A percentile compares a stretch with the other conserved stretches of the same genome.
phyloP scores from a whole-genome alignment of 73 alveolate genomes.

The Symbiodinium natans region DNA sequence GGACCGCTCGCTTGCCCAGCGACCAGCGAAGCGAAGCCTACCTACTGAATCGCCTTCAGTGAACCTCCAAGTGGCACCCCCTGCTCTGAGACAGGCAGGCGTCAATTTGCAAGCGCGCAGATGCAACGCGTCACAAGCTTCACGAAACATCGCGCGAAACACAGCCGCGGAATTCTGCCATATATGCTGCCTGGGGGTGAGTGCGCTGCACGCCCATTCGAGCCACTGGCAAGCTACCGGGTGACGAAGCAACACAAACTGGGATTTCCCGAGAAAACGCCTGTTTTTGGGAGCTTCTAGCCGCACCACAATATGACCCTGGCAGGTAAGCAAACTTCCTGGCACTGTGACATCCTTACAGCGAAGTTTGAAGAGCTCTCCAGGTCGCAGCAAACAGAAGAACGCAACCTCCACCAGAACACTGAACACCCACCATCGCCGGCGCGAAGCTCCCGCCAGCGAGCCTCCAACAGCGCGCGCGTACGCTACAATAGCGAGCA shows the following conservation, averaged over 20 bases:
- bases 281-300: neutral
- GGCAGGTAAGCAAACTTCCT: neutral
- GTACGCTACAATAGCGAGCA: no score
- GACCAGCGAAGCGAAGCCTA: neutral
- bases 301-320: neutral
- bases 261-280: neutral
- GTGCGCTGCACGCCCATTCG: no score
- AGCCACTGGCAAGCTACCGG: neutral
- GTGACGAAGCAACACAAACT: constrained; percentile 1
- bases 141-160: neutral
- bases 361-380: neutral
- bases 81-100: constrained; percentile 3
- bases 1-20: neutral
- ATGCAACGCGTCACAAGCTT: neutral
- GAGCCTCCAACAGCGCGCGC: no score
- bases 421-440: neutral
- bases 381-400: constrained; percentile 18
- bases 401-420: neutral
- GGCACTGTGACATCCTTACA: neutral
- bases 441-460: no score
- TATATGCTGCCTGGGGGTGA: no score
- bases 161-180: neutral
- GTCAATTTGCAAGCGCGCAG: neutral
- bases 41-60: neutral
- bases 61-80: neutral